Evolutionary conservation across 768 basidiomycete species (phyloP).

Genomic region (Tephrocybe sp.): DNA sequence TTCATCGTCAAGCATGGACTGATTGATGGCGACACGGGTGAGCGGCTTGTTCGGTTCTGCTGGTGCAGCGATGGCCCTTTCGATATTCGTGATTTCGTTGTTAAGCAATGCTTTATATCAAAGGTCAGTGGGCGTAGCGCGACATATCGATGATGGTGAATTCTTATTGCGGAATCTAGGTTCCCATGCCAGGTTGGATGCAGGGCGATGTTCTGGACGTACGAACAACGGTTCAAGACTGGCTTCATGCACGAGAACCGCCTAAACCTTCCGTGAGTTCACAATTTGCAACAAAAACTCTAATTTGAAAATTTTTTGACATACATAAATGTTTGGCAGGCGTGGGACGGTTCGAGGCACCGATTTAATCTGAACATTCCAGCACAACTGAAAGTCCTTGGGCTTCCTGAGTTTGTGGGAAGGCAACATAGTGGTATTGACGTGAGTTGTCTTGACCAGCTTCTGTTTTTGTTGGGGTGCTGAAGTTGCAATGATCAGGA

Average conservation of each 20-base stretch:
- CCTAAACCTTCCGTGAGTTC: constrained; percentile 15
- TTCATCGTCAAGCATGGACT: constrained; percentile 75
- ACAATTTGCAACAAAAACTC: constrained; percentile 15
- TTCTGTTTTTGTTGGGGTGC: constrained; percentile 13
- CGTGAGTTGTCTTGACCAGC: constrained; percentile 46
- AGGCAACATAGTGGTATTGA: constrained; percentile 88
- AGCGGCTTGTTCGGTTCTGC: constrained; percentile 60
- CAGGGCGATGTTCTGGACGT: constrained; percentile 75
- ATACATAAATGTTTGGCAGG: constrained; percentile 16
- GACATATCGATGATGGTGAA: constrained; percentile 1
- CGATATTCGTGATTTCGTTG: constrained; percentile 80
- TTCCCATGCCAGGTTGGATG: constrained; percentile 72
- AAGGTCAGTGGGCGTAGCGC: constrained; percentile 41
- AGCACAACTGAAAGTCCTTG: constrained; percentile 72
- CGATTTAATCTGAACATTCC: constrained; percentile 57
- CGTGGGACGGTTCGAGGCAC: constrained; percentile 22
- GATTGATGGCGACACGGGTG: constrained; percentile 55
- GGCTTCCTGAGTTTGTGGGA: constrained; percentile 74
- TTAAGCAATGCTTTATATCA: constrained; percentile 89
- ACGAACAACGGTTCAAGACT: constrained; percentile 53
- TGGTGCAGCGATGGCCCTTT: constrained; percentile 87
- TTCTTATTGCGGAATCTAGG: constrained; percentile 29
- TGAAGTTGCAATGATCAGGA: constrained; percentile 50
- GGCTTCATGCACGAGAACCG: constrained; percentile 29
- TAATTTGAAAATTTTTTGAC: constrained; percentile 6